These are phyloP conservation scores for Phytophthora crassamura DNA, from an alignment of 352 stramenopile genomes.

Conservation along the genomic window DNA sequence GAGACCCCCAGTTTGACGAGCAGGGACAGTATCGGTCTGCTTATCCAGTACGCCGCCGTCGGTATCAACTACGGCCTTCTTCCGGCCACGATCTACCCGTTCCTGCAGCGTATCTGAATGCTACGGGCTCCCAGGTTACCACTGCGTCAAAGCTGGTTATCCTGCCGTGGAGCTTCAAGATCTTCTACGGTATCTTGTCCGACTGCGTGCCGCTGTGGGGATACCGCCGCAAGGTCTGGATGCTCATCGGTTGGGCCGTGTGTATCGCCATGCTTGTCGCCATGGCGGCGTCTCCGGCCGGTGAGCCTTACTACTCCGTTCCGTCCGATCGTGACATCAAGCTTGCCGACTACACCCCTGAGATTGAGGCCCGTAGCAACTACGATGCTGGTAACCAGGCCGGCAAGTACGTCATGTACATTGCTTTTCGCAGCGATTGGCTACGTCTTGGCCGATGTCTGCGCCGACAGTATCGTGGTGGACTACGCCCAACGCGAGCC, in stretches of 20 bases:
- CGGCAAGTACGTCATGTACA: slow-evolving; percentile 47
- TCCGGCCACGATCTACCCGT: slow-evolving; percentile 47
- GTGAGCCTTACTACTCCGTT: slow-evolving; percentile 45
- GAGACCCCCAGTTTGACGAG: slow-evolving; percentile 37
- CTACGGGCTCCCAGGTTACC: slow-evolving; percentile 32
- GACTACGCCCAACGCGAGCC: slow-evolving; percentile 47
- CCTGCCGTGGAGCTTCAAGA: slow-evolving; percentile 76
- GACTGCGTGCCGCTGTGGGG: slow-evolving; percentile 74
- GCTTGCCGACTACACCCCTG: slow-evolving; percentile 15
- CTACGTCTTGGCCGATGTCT: slow-evolving; percentile 64
- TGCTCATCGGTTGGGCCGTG: slow-evolving; percentile 56
- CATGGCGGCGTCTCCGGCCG: slow-evolving; percentile 33
- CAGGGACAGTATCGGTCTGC: slow-evolving; percentile 42
- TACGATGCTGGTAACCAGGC: slow-evolving; percentile 23
- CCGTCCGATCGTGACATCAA: slow-evolving; percentile 26
- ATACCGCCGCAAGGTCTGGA: slow-evolving; percentile 32
- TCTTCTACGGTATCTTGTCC: slow-evolving; percentile 40
- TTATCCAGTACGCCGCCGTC: slow-evolving; percentile 54
- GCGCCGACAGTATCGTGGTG: slow-evolving; percentile 55
- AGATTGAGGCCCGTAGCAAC: slow-evolving; percentile 34
- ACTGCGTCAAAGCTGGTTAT: slow-evolving; percentile 50
- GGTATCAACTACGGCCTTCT: slow-evolving; percentile 44
- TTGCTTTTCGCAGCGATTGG: slow-evolving; percentile 59
- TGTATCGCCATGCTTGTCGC: slow-evolving; percentile 40
- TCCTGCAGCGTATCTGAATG: slow-evolving; percentile 57